Evolutionary conservation across 768 basidiomycete genomes (phyloP).

Genomic region (Coprinopsis marcescibilis): DNA sequence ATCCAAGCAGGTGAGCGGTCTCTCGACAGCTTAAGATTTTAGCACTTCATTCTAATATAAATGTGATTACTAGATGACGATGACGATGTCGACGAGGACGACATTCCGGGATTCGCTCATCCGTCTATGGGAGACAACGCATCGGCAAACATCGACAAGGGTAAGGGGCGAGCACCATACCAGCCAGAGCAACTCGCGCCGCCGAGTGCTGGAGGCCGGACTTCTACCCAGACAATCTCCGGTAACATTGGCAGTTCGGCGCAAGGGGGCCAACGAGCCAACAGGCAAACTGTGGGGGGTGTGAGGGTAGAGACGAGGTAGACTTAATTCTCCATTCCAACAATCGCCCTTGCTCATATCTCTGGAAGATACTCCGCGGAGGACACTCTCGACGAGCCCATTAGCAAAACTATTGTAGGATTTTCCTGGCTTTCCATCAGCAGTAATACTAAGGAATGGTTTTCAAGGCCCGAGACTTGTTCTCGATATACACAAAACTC

Average conservation of each 20-base stretch:
- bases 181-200: constrained; percentile 48
- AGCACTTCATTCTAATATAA: background rate
- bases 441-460: background rate
- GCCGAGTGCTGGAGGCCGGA: constrained; percentile 23
- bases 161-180: constrained; percentile 56
- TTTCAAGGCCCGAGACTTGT: constrained; percentile 73
- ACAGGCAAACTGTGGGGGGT: constrained; percentile 73
- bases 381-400: constrained; percentile 90
- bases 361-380: constrained; percentile 62
- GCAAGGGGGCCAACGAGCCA: constrained; percentile 28
- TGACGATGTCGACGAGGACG: constrained; percentile 77
- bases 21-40: background rate
- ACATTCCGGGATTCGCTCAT: constrained; percentile 74
- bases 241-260: constrained; percentile 66
- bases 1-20: constrained; percentile 63
- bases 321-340: constrained; percentile 14
- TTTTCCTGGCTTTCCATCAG: background rate
- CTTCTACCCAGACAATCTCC: constrained; percentile 37
- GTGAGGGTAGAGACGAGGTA: constrained; percentile 86
- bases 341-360: background rate
- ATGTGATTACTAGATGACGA: constrained; percentile 50
- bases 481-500: constrained; percentile 89
- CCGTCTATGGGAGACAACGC: constrained; percentile 45
- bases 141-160: constrained; percentile 49
- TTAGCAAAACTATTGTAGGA: constrained; percentile 83